A percentile compares a stretch with the other conserved stretches of the same genome.
Evolutionary conservation across 805 yeast species (phyloP).

Genomic region (Candida multigemmis): DNA sequence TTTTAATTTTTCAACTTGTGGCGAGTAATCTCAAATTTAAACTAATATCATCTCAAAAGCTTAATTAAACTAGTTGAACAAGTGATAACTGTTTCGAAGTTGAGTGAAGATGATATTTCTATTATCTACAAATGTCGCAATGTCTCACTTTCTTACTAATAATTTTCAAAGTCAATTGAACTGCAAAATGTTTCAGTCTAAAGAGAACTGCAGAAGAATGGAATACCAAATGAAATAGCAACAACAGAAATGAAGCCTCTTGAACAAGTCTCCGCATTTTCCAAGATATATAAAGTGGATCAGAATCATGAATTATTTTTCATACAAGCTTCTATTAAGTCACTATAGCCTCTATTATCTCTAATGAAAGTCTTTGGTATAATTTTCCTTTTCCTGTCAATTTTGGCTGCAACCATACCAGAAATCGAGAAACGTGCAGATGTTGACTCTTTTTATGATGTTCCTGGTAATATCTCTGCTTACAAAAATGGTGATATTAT

Average conservation of each 20-base stretch:
- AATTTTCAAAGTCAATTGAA: no score
- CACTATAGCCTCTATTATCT: constrained; percentile 2
- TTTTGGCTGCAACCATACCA: background rate
- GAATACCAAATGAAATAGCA: no score
- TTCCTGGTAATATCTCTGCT: constrained; percentile 6
- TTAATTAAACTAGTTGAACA: constrained; percentile 9
- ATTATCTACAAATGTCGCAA: constrained; percentile 15
- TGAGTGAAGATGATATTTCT: constrained; percentile 7
- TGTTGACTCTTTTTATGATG: constrained; percentile 8
- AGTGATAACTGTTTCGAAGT: constrained; percentile 9
- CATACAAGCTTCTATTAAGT: constrained; percentile 4
- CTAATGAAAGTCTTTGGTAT: background rate
- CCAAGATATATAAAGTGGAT: no score
- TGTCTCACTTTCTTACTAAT: background rate
- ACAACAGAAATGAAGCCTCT: no score
- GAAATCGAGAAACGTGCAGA: constrained; percentile 4
- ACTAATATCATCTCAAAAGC: constrained; percentile 11
- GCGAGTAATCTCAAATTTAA: constrained; percentile 11
- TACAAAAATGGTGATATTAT: constrained; percentile 5
- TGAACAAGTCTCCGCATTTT: no score
- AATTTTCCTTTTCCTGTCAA: background rate
- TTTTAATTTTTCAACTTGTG: constrained; percentile 4
- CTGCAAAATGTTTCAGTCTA: no score
- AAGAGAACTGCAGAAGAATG: no score
- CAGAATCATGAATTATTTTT: no score